Percentiles rank a stretch among this genome's conserved stretches.
Conservation (phyloP, 345 rosid species). For the Eucalyptus cladocalyx region DNA sequence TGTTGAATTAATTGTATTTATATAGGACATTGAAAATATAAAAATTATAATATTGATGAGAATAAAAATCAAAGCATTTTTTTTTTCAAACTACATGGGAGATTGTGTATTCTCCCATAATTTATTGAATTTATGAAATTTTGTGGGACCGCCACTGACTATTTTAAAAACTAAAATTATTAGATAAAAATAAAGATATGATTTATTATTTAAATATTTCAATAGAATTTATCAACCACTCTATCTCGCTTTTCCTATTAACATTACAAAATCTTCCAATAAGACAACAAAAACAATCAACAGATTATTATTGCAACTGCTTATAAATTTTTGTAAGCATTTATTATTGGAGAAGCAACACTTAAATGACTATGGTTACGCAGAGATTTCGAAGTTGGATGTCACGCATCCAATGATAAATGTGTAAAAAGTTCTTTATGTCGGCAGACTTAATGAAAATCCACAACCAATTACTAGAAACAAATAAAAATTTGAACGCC, state of each 20-base stretch:
- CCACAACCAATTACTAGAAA: background rate
- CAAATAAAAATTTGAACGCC: background rate
- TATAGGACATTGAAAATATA: background rate
- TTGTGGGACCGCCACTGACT: fast-evolving
- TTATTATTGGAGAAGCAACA: background rate
- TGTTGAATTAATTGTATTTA: background rate
- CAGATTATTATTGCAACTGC: background rate
- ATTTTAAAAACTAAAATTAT: no score
- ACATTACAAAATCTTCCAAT: background rate
- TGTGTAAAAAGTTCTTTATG: background rate
- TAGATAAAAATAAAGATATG: no score
- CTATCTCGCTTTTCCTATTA: background rate
- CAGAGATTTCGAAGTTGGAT: background rate
- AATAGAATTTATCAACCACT: background rate
- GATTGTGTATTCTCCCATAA: background rate
- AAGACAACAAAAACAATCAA: background rate
- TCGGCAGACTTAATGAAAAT: background rate
- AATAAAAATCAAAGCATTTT: background rate
- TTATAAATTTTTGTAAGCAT: background rate
- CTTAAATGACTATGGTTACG: no score
- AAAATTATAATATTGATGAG: fast-evolving
- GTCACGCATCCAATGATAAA: background rate
- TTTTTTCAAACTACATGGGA: background rate
- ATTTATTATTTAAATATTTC: no score
- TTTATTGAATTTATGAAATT: background rate